A percentile compares a stretch with the other conserved stretches of the same genome.
Evolutionary conservation across 2,329 filamentous ascomycete species (phyloP).

Genomic region (Sporothrix variecibatus): DNA sequence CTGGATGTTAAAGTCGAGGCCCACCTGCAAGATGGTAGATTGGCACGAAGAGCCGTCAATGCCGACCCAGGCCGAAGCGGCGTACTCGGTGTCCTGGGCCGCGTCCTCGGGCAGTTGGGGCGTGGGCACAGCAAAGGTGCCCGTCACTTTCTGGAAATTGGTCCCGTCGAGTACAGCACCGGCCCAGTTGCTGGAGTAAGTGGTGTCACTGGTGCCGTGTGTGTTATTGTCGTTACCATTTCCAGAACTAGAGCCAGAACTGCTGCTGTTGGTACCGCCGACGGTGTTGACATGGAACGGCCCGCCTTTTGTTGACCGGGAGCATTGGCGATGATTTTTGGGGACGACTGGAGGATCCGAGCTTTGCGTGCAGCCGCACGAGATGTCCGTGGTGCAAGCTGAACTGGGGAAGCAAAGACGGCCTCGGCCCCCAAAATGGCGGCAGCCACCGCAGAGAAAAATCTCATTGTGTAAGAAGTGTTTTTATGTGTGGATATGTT

Average conservation of each 20-base stretch:
- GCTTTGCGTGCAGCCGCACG: slow-evolving; percentile 36
- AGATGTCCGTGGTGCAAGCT: slow-evolving; percentile 42
- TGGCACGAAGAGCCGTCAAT: slow-evolving; percentile 38
- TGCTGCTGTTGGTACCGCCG: slow-evolving; percentile 31
- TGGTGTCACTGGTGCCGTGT: background rate
- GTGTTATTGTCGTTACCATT: background rate
- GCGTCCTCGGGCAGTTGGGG: slow-evolving; percentile 31
- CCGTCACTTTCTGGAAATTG: slow-evolving; percentile 30
- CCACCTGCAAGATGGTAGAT: slow-evolving; percentile 36
- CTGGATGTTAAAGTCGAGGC: slow-evolving; percentile 33
- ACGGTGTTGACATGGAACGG: slow-evolving; percentile 26
- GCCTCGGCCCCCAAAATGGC: slow-evolving; percentile 40
- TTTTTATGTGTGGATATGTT: background rate
- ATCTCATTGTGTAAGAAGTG: slow-evolving; percentile 47
- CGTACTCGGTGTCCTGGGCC: slow-evolving; percentile 31
- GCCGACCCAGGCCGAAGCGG: slow-evolving; percentile 38
- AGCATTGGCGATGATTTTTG: background rate
- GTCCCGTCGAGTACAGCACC: slow-evolving; percentile 29
- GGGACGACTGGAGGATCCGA: slow-evolving; percentile 30
- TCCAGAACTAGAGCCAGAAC: background rate
- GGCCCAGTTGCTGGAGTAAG: slow-evolving; percentile 48
- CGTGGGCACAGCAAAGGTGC: slow-evolving; percentile 36
- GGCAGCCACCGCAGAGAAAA: slow-evolving; percentile 44
- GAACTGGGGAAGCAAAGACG: slow-evolving; percentile 50
- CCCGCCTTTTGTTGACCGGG: slow-evolving; percentile 29